Percentiles rank a stretch among this genome's conserved stretches.
These are phyloP conservation scores for Nannizziopsis arthrosporioides DNA, from an alignment of 2,329 filamentous ascomycete species.

Conservation along the genomic window DNA sequence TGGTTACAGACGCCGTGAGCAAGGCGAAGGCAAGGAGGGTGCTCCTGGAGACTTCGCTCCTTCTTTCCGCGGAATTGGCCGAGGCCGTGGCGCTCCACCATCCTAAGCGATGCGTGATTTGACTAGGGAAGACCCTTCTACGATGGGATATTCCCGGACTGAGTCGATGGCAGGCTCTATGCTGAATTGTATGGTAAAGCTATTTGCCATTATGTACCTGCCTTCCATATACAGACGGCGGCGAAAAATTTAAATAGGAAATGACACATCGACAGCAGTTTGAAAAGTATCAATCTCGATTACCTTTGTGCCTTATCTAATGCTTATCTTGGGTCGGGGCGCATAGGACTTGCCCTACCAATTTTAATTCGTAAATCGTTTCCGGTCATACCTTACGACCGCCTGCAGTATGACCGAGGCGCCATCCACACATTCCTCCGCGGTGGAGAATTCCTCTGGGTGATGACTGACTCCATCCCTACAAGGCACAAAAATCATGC, in stretches of 20 bases:
- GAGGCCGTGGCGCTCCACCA: constrained; percentile 64
- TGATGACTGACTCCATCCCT: constrained; percentile 53
- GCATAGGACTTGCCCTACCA: constrained; percentile 9
- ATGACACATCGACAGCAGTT: constrained; percentile 7
- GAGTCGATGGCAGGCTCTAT: not conserved
- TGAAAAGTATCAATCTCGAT: not conserved
- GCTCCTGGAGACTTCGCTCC: constrained; percentile 86
- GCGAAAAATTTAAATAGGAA: not conserved
- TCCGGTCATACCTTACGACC: constrained; percentile 19
- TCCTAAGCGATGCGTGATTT: constrained; percentile 15
- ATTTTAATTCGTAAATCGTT: constrained; percentile 29
- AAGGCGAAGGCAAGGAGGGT: constrained; percentile 80
- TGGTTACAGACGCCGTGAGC: constrained; percentile 84
- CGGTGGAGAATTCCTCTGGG: constrained; percentile 50
- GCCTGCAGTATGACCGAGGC: constrained; percentile 31
- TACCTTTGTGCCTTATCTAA: not conserved
- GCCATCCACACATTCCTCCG: constrained; percentile 48
- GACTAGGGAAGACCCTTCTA: not conserved
- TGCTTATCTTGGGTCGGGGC: not conserved
- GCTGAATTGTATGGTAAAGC: not conserved
- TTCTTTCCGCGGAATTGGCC: constrained; percentile 82
- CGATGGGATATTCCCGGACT: not conserved
- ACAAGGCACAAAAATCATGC: constrained; percentile 57
- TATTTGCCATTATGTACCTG: not conserved
- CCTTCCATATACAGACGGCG: not conserved